These are phyloP conservation scores for Alternaria conjuncta DNA, from an alignment of 2,329 filamentous ascomycete species.

Conservation along the genomic window DNA sequence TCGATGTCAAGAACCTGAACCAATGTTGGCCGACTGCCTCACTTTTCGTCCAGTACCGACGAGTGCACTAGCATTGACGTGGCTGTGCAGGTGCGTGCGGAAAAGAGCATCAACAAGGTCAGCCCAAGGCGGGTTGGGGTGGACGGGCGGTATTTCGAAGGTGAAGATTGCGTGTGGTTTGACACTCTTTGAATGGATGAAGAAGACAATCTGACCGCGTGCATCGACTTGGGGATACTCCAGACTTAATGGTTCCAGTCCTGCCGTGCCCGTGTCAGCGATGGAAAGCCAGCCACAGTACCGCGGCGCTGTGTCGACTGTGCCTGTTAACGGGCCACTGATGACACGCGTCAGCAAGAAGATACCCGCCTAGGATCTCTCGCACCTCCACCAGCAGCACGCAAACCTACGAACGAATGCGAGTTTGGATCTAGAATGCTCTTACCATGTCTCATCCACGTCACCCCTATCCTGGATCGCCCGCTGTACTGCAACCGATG, in stretches of 20 bases:
- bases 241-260: background rate
- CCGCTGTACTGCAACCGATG: background rate
- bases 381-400: background rate
- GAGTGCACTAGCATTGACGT: background rate
- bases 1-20: background rate
- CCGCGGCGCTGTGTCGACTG: background rate
- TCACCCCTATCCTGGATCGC: accelerated
- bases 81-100: background rate
- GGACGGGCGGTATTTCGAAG: background rate
- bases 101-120: background rate
- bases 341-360: background rate
- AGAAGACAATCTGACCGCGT: background rate
- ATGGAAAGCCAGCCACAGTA: too few relatives aligned
- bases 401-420: background rate
- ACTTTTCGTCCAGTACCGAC: background rate
- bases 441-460: too few relatives aligned
- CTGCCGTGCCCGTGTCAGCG: background rate
- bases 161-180: background rate
- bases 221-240: background rate
- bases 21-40: background rate
- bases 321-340: background rate
- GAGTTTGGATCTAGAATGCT: too few relatives aligned
- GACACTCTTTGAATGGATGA: background rate
- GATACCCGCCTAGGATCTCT: background rate
- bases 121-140: too few relatives aligned